A percentile compares a stretch with the other conserved stretches of the same genome.
Evolutionary conservation across 768 basidiomycete genomes (phyloP).

Genomic region (Phaeotremella skinneri): DNA sequence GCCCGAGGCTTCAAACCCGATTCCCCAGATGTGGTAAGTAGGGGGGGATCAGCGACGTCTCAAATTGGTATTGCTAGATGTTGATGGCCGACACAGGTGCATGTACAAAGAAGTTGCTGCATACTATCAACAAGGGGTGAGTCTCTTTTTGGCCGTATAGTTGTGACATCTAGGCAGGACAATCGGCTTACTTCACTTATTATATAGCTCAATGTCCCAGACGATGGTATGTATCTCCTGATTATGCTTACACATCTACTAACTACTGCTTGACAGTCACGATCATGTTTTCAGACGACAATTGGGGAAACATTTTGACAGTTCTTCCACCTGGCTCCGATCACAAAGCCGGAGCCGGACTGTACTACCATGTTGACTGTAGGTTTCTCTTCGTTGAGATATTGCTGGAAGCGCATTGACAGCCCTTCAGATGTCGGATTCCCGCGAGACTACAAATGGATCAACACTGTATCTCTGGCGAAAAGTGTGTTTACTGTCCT

Average conservation of each 20-base stretch:
- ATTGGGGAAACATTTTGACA: constrained; percentile 71
- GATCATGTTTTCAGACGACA: constrained; percentile 60
- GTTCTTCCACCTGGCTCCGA: constrained; percentile 60
- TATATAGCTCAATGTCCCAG: constrained; percentile 33
- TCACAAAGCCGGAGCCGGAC: constrained; percentile 65
- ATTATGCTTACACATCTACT: background rate
- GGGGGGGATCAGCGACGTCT: background rate
- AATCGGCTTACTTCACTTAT: background rate
- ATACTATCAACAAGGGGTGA: constrained; percentile 55
- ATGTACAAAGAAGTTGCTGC: constrained; percentile 64
- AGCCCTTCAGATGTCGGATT: constrained; percentile 58
- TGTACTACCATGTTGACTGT: constrained; percentile 63
- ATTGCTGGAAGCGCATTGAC: background rate
- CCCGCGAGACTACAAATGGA: constrained; percentile 70
- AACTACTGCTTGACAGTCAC: constrained; percentile 13
- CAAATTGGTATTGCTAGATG: too few species aligned
- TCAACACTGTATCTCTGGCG: constrained; percentile 51
- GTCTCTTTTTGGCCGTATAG: constrained; percentile 2
- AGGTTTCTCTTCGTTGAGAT: constrained; percentile 23
- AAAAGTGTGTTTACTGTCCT: constrained; percentile 59
- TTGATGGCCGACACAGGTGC: constrained; percentile 1
- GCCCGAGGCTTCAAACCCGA: constrained; percentile 47
- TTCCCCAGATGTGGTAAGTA: constrained; percentile 64
- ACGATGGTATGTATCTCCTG: constrained; percentile 16
- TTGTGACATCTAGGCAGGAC: background rate